phyloP scores from a whole-genome alignment of 2,329 filamentous ascomycete genomes.

The Colletotrichum eleusines region DNA sequence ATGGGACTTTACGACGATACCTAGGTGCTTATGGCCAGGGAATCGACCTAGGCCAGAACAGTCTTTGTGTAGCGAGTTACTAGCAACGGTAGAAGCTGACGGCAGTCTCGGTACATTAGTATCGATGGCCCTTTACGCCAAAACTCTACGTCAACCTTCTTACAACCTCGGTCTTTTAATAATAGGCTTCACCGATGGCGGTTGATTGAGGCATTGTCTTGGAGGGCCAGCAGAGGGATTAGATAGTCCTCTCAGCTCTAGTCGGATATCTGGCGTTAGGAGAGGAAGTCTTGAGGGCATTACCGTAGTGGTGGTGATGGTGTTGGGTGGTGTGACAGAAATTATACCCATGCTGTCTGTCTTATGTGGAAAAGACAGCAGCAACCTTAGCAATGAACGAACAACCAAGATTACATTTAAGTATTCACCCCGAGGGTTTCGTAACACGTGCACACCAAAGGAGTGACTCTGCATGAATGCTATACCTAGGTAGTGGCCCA shows the following conservation, averaged over 20 bases:
- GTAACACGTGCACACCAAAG: neutral
- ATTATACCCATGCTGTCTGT: conserved; percentile 41
- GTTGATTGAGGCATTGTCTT: conserved; percentile 42
- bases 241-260: conserved; percentile 62
- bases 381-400: conserved; percentile 18
- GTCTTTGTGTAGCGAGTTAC: conserved; percentile 34
- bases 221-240: conserved; percentile 60
- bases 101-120: conserved; percentile 24
- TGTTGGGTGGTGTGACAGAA: conserved; percentile 18
- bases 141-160: conserved; percentile 1
- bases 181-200: conserved; percentile 16
- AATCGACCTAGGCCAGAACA: conserved; percentile 39
- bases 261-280: conserved; percentile 45
- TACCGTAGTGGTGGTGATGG: neutral
- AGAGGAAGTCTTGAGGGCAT: conserved; percentile 36
- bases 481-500: neutral
- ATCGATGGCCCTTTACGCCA: conserved; percentile 27
- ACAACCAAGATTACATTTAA: neutral
- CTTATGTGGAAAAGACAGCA: conserved; percentile 21
- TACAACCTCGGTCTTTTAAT: conserved; percentile 8
- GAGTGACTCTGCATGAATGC: conserved; percentile 1
- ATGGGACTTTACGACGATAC: conserved; percentile 44
- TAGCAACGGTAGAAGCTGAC: conserved; percentile 14
- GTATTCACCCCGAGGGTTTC: neutral
- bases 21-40: conserved; percentile 36